Percentiles rank a stretch among this genome's conserved stretches.
Conservation (phyloP, 2,329 filamentous ascomycete genomes). For the Phyllosticta citrichinensis region DNA sequence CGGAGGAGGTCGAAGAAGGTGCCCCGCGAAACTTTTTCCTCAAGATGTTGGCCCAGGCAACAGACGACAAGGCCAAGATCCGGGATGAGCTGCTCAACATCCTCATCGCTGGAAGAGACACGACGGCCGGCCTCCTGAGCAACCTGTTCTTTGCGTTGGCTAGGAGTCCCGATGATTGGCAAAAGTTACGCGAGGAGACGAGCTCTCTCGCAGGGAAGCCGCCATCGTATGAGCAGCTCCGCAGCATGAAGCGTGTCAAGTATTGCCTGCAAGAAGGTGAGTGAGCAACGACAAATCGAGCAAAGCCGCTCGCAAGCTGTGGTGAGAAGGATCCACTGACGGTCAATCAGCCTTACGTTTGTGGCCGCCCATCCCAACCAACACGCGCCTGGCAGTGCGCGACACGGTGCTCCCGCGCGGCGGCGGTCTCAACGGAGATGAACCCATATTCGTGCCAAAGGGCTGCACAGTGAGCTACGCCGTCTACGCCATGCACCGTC, state of each 20-base stretch:
- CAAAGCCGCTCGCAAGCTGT: background rate
- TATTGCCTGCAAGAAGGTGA: slow-evolving; percentile 50
- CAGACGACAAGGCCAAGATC: slow-evolving; percentile 32
- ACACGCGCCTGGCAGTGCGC: slow-evolving; percentile 37
- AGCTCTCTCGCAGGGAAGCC: slow-evolving; percentile 24
- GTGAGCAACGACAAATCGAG: slow-evolving; percentile 9
- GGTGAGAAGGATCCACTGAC: background rate
- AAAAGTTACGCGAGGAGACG: slow-evolving; percentile 23
- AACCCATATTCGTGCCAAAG: slow-evolving; percentile 41
- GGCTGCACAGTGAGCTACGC: slow-evolving; percentile 36
- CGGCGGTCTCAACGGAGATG: slow-evolving; percentile 38
- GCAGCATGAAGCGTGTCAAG: slow-evolving; percentile 49
- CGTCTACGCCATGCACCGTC: slow-evolving; percentile 41
- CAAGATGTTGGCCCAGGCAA: slow-evolving; percentile 35
- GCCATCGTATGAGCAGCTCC: slow-evolving; percentile 49
- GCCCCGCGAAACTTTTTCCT: slow-evolving; percentile 34
- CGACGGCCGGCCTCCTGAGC: slow-evolving; percentile 28
- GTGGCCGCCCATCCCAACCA: slow-evolving; percentile 45
- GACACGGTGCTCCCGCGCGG: slow-evolving; percentile 43
- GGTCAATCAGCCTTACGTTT: slow-evolving; percentile 35
- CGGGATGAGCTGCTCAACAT: slow-evolving; percentile 38
- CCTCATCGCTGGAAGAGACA: slow-evolving; percentile 30
- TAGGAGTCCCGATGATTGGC: slow-evolving; percentile 28
- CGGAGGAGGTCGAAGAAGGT: slow-evolving; percentile 12
- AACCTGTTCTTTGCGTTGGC: slow-evolving; percentile 32